These are phyloP conservation scores for Phyllosticta paracitricarpa DNA, from an alignment of 2,329 filamentous ascomycete genomes.

Conservation along the genomic window DNA sequence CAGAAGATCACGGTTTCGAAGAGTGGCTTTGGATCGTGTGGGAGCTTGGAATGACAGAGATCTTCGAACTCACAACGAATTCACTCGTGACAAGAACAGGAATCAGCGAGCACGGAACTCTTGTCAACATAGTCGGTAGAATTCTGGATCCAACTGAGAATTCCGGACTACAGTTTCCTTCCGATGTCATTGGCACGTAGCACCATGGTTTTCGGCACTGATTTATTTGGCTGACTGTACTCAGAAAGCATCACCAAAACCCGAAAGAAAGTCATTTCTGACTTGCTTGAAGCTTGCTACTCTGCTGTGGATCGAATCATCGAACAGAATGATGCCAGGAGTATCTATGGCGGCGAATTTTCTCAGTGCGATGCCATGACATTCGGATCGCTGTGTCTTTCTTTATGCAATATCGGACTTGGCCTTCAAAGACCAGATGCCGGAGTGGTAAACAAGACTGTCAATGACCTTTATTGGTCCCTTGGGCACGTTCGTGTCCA, in stretches of 20 bases:
- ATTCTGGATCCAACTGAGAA: not conserved
- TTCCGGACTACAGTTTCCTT: not conserved
- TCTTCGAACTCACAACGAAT: no score
- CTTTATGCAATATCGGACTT: no score
- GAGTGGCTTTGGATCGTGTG: conserved; percentile 20
- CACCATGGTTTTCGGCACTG: not conserved
- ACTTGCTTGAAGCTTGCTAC: not conserved
- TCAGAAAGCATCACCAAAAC: not conserved
- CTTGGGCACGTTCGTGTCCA: no score
- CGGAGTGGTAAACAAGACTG: no score
- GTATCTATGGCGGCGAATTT: no score
- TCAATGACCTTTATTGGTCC: no score
- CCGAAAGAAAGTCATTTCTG: not conserved
- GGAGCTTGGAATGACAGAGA: conserved; percentile 15
- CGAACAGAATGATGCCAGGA: not conserved
- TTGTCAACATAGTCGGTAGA: not conserved
- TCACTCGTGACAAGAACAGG: not conserved
- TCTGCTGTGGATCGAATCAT: not conserved
- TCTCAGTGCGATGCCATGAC: not conserved
- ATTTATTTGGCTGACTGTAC: not conserved
- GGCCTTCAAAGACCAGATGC: no score
- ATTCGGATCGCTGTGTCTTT: no score
- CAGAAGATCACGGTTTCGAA: conserved; percentile 12
- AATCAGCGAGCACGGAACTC: no score
- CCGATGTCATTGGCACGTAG: not conserved